Evolutionary conservation across 495 filamentous ascomycete genomes (phyloP).

Genomic region (Darksidea phi): DNA sequence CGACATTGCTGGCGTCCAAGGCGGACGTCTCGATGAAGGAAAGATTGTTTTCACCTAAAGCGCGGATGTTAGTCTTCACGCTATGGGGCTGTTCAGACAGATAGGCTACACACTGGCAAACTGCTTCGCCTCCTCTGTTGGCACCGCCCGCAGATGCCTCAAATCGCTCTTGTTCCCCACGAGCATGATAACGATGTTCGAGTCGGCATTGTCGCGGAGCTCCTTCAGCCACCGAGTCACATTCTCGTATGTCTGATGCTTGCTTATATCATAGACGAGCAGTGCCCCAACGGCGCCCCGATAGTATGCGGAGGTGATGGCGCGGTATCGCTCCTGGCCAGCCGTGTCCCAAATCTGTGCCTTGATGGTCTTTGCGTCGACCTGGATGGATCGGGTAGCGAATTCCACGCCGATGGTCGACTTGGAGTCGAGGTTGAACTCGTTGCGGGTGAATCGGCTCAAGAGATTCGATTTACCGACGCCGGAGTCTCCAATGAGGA

Average conservation of each 20-base stretch:
- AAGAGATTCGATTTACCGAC: slow-evolving; percentile 99
- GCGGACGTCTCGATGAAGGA: slow-evolving; percentile 99
- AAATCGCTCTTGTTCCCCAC: slow-evolving; percentile 99
- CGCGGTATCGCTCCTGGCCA: slow-evolving; percentile 97
- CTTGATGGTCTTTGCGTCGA: slow-evolving; percentile 99
- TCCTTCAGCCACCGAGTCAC: slow-evolving; percentile 99
- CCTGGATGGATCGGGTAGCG: slow-evolving; percentile 96
- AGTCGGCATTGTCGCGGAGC: slow-evolving; percentile 94
- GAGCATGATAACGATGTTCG: slow-evolving; percentile 99
- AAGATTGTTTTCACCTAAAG: slow-evolving; percentile 83
- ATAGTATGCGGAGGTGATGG: slow-evolving; percentile 99
- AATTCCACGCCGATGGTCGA: slow-evolving; percentile 99
- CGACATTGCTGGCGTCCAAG: slow-evolving; percentile 97
- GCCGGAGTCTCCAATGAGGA: slow-evolving; percentile 97
- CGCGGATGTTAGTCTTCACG: slow-evolving; percentile 4
- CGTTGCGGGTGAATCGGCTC: slow-evolving; percentile 98
- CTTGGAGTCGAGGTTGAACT: slow-evolving; percentile 99
- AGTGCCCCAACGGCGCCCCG: slow-evolving; percentile 95
- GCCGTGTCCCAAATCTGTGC: slow-evolving; percentile 99
- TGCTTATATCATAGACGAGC: slow-evolving; percentile 99
- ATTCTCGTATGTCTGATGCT: slow-evolving; percentile 98
- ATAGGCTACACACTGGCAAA: slow-evolving; percentile 79
- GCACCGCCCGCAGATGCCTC: slow-evolving; percentile 93
- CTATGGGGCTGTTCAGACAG: not conserved
- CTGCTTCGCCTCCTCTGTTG: slow-evolving; percentile 95